A percentile compares a stretch with the other conserved stretches of the same genome.
Evolutionary conservation across 1,284 basidiomycete genomes (phyloP).

Genomic region (Microbotryum scabiosae): DNA sequence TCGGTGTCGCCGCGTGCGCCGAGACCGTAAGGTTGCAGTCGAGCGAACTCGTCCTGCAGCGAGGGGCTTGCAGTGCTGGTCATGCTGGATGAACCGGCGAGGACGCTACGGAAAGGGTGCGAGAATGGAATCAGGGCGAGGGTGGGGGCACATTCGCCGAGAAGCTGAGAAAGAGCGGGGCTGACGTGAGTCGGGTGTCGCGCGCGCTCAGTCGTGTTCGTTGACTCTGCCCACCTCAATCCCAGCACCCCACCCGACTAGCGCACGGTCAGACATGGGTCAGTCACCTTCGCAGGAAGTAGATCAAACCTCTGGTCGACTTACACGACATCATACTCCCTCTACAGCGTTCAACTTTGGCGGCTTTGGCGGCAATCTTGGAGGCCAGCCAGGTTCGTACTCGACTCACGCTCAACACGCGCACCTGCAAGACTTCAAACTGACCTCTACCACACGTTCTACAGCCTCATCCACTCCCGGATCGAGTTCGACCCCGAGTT

Average conservation of each 20-base stretch:
- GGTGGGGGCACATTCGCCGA: too few species aligned
- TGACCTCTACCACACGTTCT: neutral
- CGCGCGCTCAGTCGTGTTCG: too few species aligned
- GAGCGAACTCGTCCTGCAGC: constrained; percentile 6
- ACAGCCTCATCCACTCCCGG: neutral
- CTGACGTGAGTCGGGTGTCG: too few species aligned
- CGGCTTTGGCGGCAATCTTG: constrained; percentile 20
- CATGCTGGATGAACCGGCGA: too few species aligned
- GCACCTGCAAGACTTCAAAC: neutral
- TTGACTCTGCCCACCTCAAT: too few species aligned
- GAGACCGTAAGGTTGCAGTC: constrained; percentile 26
- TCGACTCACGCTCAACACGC: neutral
- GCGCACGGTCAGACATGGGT: too few species aligned
- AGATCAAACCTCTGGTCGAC: too few species aligned
- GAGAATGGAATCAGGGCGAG: too few species aligned
- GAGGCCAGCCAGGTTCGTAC: constrained; percentile 2
- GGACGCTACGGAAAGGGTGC: too few species aligned
- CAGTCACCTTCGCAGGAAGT: too few species aligned
- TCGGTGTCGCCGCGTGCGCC: constrained; percentile 29
- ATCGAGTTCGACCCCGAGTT: neutral
- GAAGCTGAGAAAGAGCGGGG: too few species aligned
- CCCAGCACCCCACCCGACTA: neutral
- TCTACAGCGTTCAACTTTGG: constrained; percentile 30
- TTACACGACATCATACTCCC: too few species aligned
- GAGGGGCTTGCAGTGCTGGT: neutral